Conservation (phyloP, 352 stramenopile species). For the Globisporangium recalcitrans region DNA sequence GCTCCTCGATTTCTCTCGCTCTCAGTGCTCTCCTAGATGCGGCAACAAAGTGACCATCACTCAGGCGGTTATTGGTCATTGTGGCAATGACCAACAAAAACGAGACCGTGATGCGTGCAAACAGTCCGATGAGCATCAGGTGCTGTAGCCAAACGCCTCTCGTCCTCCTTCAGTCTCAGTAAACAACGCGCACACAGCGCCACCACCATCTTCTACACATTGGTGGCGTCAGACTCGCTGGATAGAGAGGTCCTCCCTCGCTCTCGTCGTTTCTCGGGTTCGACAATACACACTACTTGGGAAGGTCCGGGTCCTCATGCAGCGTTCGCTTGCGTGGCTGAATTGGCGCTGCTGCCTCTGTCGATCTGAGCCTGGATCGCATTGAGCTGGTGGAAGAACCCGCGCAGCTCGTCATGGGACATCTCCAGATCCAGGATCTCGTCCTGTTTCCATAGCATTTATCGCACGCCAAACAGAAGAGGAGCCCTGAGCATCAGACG, state of each 20-base stretch:
- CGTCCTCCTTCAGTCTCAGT: too few species aligned
- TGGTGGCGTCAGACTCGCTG: too few species aligned
- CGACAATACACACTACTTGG: too few species aligned
- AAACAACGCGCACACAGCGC: too few species aligned
- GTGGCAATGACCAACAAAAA: neutral
- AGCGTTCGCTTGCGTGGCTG: neutral
- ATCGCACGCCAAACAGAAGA: neutral
- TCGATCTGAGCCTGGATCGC: constrained; percentile 50
- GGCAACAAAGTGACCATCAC: neutral
- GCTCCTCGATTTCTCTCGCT: neutral
- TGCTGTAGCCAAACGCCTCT: too few species aligned
- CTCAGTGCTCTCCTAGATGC: neutral
- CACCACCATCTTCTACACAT: too few species aligned
- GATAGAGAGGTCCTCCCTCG: too few species aligned
- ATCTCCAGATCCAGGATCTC: constrained; percentile 55
- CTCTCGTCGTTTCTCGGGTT: too few species aligned
- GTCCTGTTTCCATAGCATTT: constrained; percentile 19
- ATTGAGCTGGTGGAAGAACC: constrained; percentile 62
- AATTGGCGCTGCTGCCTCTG: neutral
- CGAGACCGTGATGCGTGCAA: too few species aligned
- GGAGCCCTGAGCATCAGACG: neutral
- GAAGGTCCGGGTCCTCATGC: neutral
- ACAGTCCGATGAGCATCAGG: too few species aligned
- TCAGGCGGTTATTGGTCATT: neutral
- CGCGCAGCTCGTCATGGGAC: constrained; percentile 44